Conservation (phyloP, 2,329 filamentous ascomycete genomes). For the Beauveria sp. region DNA sequence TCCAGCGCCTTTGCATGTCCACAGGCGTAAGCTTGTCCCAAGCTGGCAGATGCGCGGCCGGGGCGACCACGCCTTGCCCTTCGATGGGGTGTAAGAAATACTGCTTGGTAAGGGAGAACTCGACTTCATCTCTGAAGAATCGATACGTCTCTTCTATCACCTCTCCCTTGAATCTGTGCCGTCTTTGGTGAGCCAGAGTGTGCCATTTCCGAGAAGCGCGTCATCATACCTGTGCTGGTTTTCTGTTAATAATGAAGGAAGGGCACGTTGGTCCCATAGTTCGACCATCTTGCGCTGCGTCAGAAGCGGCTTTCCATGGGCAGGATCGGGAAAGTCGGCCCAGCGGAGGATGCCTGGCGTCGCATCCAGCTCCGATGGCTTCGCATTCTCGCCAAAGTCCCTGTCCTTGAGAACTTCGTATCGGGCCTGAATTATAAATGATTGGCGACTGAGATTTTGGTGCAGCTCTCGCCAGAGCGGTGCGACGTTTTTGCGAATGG, state of each 20-base stretch:
- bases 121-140: constrained; percentile 46
- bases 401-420: constrained; percentile 44
- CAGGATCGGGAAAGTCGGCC: constrained; percentile 54
- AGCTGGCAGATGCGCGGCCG: constrained; percentile 30
- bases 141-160: constrained; percentile 45
- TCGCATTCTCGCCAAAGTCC: constrained; percentile 34
- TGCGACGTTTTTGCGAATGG: constrained; percentile 28
- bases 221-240: constrained; percentile 44
- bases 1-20: constrained; percentile 45
- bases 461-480: constrained; percentile 46
- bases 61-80: constrained; percentile 15
- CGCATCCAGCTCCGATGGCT: constrained; percentile 32
- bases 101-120: constrained; percentile 44
- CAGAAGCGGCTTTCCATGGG: constrained; percentile 36
- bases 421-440: constrained; percentile 47
- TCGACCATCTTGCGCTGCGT: constrained; percentile 50
- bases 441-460: constrained; percentile 47
- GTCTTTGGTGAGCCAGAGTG: background rate
- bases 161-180: constrained; percentile 42
- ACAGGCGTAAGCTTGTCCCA: constrained; percentile 40
- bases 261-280: constrained; percentile 42
- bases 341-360: constrained; percentile 45
- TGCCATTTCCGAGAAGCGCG: no score
- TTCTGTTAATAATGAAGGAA: constrained; percentile 41
- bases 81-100: constrained; percentile 32